Evolutionary conservation across 805 yeast species (phyloP).

Genomic region (Candida railenensis): DNA sequence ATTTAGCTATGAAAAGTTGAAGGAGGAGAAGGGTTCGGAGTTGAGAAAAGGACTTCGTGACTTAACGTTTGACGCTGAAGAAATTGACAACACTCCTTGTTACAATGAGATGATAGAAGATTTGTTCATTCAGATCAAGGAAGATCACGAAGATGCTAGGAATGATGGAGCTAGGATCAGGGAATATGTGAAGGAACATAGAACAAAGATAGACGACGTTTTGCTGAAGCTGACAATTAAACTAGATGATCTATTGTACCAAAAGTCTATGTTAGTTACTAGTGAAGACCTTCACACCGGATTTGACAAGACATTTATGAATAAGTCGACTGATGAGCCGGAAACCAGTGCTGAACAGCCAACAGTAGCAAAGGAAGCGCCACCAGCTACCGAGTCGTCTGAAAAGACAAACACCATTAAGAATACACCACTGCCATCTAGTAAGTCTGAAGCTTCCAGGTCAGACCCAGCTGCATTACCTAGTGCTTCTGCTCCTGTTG

Average conservation of each 20-base stretch:
- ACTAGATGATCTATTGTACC: slow-evolving; percentile 64
- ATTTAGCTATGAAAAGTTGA: slow-evolving; percentile 44
- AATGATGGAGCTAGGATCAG: slow-evolving; percentile 33
- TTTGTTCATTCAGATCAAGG: slow-evolving; percentile 71
- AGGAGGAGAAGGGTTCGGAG: slow-evolving; percentile 37
- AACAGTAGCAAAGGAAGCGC: slow-evolving; percentile 4
- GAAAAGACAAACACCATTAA: neutral
- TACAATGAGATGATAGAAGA: slow-evolving; percentile 94
- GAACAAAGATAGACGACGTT: slow-evolving; percentile 67
- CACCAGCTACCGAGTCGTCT: slow-evolving; percentile 3
- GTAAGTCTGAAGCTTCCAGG: neutral
- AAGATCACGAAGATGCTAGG: slow-evolving; percentile 54
- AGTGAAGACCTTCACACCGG: slow-evolving; percentile 92
- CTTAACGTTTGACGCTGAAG: slow-evolving; percentile 34
- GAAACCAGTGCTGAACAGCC: slow-evolving; percentile 5
- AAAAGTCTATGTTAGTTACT: slow-evolving; percentile 72
- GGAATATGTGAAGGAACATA: slow-evolving; percentile 54
- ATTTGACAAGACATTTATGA: slow-evolving; percentile 80
- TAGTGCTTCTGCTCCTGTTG: neutral
- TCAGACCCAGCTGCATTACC: neutral
- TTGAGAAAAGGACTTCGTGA: slow-evolving; percentile 45
- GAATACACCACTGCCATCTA: neutral
- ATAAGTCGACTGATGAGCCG: slow-evolving; percentile 45
- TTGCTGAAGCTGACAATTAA: slow-evolving; percentile 63
- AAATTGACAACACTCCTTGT: slow-evolving; percentile 50